These are phyloP conservation scores for Hyaloperonospora brassicae DNA, from an alignment of 352 stramenopile genomes.

Conservation along the genomic window DNA sequence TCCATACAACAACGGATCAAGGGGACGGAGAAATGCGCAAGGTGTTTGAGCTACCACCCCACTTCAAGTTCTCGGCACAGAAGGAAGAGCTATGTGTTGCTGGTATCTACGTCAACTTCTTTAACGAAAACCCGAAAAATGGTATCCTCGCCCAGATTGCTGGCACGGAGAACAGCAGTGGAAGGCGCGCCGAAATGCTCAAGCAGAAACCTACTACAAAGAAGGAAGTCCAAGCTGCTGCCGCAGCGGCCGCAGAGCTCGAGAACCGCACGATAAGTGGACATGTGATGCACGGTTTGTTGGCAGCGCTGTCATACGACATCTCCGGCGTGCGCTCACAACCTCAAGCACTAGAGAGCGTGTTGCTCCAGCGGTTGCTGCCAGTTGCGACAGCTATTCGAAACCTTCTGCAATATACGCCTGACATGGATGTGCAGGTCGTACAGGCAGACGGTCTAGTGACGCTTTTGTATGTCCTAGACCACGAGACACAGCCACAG, in stretches of 20 bases:
- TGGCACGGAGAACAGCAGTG: slow-evolving; percentile 45
- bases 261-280: slow-evolving; percentile 49
- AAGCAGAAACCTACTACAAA: slow-evolving; percentile 29
- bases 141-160: slow-evolving; percentile 70
- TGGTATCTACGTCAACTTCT: slow-evolving; percentile 86
- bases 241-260: slow-evolving; percentile 20
- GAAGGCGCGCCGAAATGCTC: slow-evolving; percentile 18
- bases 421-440: slow-evolving; percentile 79
- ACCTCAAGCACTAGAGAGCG: slow-evolving; percentile 53
- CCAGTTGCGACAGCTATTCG: slow-evolving; percentile 72
- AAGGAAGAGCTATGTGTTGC: slow-evolving; percentile 79
- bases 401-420: slow-evolving; percentile 72
- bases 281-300: slow-evolving; percentile 68
- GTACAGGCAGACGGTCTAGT: slow-evolving; percentile 67
- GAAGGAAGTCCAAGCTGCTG: slow-evolving; percentile 33
- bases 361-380: slow-evolving; percentile 64
- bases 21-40: slow-evolving; percentile 52
- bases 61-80: slow-evolving; percentile 78
- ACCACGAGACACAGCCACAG: slow-evolving; percentile 75
- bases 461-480: slow-evolving; percentile 65
- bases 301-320: slow-evolving; percentile 63
- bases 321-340: slow-evolving; percentile 64
- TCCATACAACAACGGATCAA: slow-evolving; percentile 51
- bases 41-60: slow-evolving; percentile 61
- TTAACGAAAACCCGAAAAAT: slow-evolving; percentile 77